Percentiles rank a stretch among this genome's conserved stretches.
Evolutionary conservation across 371 early-diverging fungal genomes (phyloP).

Genomic region (Cokeromyces recurvatus): DNA sequence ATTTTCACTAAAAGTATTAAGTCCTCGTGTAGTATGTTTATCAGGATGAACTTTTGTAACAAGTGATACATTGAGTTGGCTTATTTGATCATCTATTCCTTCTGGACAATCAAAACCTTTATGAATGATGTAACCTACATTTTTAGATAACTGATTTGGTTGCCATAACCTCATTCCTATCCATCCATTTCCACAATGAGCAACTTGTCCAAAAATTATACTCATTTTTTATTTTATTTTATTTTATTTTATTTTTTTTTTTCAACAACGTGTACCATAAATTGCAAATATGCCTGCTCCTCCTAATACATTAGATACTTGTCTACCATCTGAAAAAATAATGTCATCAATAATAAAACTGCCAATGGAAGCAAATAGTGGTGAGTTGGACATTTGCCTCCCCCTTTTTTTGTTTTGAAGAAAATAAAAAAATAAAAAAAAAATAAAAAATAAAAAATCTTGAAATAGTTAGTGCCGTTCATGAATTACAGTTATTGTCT

Average conservation of each 20-base stretch:
- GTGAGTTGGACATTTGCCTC: not conserved
- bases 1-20: constrained; percentile 36
- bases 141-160: constrained; percentile 10
- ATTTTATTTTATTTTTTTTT: too few species aligned
- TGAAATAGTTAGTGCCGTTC: too few species aligned
- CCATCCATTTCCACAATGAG: too few species aligned
- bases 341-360: constrained; percentile 49
- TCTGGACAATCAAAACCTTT: constrained; percentile 36
- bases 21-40: constrained; percentile 37
- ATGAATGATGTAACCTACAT: constrained; percentile 38
- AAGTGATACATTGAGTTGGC: constrained; percentile 25
- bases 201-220: too few species aligned
- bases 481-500: too few species aligned
- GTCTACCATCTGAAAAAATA: constrained; percentile 29
- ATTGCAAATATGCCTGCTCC: constrained; percentile 49
- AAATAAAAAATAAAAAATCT: too few species aligned
- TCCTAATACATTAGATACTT: constrained; percentile 29
- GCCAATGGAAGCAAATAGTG: constrained; percentile 27
- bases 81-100: constrained; percentile 21
- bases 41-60: constrained; percentile 18
- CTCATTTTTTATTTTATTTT: too few species aligned
- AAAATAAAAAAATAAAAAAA: too few species aligned
- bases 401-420: too few species aligned
- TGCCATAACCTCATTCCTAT: constrained; percentile 44
- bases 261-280: constrained; percentile 45